Base-by-base conservation (phyloP, 2,329 filamentous ascomycete species). In the Sporothrix brasiliensis region DNA sequence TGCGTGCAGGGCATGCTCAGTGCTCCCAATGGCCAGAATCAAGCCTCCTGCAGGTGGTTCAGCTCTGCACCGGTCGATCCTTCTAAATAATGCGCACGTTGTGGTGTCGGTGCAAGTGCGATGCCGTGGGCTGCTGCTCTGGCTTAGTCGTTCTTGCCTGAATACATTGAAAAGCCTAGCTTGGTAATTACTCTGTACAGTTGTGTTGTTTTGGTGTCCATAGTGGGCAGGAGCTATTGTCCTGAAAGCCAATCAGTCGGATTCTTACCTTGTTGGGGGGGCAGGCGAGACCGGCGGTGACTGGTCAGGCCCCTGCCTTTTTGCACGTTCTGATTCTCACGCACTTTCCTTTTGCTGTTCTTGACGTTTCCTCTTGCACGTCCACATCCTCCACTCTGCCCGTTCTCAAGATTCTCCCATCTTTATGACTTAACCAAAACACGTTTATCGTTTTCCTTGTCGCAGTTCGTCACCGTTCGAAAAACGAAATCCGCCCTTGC, bases 261-360 rank as follows among this genome's bases (percentile, higher is more conserved):
- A n/a, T 39, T 27, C 34, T 27, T 50, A 56, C 50, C 30, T 19
- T 30, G 66, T 34, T 47, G 52, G 52, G 21, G 49, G 65, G 52
- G n/a, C 49, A 68, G 49, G 52, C 66, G 66, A 56, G 66, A 58
- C 66, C 66, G 66, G 66, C 66, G 52, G 53, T 49, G 66, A 68
- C 66, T 56, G 66, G 39, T 6, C 39, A 27, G 39, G 39, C 21
- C 52, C 41, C 41, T 47, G 41, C 49, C 30, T 54, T 60, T 34
- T 60, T 44, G 58, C 39, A 47, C 58, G 50, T 54, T 56, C 13
- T 41, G 50, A 16, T 53, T 54, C 65, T 67, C 50, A 56, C 65
- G 9, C 65, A 19, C 11, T 21, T 41, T 60, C 34, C 34, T 21
- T 27, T 21, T 30, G 30, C 24, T 27, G 13, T 5, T 63, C 41